Base-by-base conservation (phyloP, 306 rosid genomes). In the Acacia acuminata region DNA sequence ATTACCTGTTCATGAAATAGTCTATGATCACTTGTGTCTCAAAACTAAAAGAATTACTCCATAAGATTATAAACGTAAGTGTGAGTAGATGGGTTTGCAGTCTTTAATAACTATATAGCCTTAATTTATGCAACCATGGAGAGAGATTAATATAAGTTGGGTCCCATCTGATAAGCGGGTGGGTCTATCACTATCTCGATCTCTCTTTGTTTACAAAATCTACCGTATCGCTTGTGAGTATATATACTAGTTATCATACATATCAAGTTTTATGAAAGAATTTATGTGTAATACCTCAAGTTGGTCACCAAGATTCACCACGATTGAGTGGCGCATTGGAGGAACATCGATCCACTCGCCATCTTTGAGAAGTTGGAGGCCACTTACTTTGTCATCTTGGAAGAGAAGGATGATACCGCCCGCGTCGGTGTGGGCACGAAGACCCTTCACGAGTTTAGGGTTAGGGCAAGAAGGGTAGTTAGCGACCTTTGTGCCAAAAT, bases 351-450 rank as follows among this genome's bases (percentile, higher is more conserved):
- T 63, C 94, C 94, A 91, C 20, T 78, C 22, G 13, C 83, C 92
- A 9, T 87, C 92, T 58, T 89, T 91, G 42, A 87, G 92, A 30
- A 91, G 86, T 74, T 91, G 92, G 25, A 91, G 90, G 38, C 91
- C 94, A 45, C 90, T 84, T 58, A 91, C 94, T 82, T 87, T 91
- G 87, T 89, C 90, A 9, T 89, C 94, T 74, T 91, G 94, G 81
- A 91, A 91, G 63, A 90, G 89, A 3, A 90, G 86, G 85, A 90
- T 87, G 58, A 90, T 77, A 16, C 92, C 94, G 0, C 94, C 94
- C 13, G 94, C 94, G 48, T 90, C 94, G 48, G 94, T 90, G 84
- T 90, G 94, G 36, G 94, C 89, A 19, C 94, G 84, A 70, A 90
- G 94, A 36, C 94, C 94, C 83, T 90, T 90, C 73, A 90, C 86